Base-by-base conservation (phyloP, 805 yeast species). In the Starmerella vitae region DNA sequence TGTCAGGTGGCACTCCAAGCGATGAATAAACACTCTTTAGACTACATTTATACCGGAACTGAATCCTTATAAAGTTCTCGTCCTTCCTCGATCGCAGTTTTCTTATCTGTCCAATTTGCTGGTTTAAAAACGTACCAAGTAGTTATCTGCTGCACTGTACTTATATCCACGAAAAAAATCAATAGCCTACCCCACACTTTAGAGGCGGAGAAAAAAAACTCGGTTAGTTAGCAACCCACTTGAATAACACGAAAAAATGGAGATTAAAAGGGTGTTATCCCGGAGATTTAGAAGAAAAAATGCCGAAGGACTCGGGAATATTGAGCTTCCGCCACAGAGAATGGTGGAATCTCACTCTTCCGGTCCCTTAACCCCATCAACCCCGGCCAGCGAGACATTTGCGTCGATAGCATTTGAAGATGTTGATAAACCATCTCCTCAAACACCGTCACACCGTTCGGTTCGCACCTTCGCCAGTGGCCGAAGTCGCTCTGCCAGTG, bases 191-290 rank as follows among this genome's bases (percentile, higher is more conserved):
- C n/a, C n/a, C n/a, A n/a, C n/a, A n/a, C n/a, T n/a, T n/a, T n/a
- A n/a, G n/a, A n/a, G n/a, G n/a, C n/a, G n/a, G n/a, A n/a, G n/a
- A n/a, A n/a, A n/a, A n/a, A n/a, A n/a, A n/a, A n/a, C n/a, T n/a
- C n/a, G n/a, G n/a, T n/a, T n/a, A n/a, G n/a, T n/a, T n/a, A n/a
- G n/a, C n/a, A n/a, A 18, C 32, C 12, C 5, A 12, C 13, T 5
- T n/a, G 27, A 18, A 19, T 6, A 27, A 6, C 17, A 14, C 8
- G 20, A n/a, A 3, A 17, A 13, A 19, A 42, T 45, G 46, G 49
- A 45, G 30, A 22, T 45, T 15, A 45, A 45, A 32, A 42, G 49
- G 20, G 30, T 30, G 3, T 24, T 45, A 10, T 37, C 49, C 12
- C 40, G 38, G 19, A 34, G 45, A 5, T 36, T 42, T 39, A 43